Evolutionary conservation across 2,329 filamentous ascomycete genomes (phyloP), one percentile per base, ranked within the genome.

Genomic region (Byssoonygena ceratinophila): DNA sequence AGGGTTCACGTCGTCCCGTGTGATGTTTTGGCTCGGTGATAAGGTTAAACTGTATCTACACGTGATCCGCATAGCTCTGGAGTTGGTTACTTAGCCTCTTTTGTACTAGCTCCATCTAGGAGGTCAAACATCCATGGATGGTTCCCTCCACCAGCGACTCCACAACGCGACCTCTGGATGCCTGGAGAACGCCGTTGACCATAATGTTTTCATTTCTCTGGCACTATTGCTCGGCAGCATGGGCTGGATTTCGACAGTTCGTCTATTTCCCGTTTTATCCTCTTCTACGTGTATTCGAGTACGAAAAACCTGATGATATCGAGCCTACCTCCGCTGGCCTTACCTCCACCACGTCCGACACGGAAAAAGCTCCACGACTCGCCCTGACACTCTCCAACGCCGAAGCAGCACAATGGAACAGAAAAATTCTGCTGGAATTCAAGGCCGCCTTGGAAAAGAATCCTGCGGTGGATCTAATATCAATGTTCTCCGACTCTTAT

Each of bases 381-480:
- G 34, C 34, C 34, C 34, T 25, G 18, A 12, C 37, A 23, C 37
- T 41, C 37, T 25, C 37, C 8, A 41, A 22, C 12, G 37, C 37
- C 12, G 22, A 41, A 41, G 59, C 60, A 1, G 56, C 48, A 44
- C 57, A 59, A 43, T 59, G 57, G 58, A 62, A 62, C 53, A 53
- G 44, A 50, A 55, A 61, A 9, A 51, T 62, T 2, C 58, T 62
- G 54, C 49, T 32, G 1, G 37, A 50, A 29, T 62, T 63, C 45
- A 55, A 60, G 40, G 53, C 46, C 3, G 58, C 53, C 25, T 32
- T 61, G 0, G 40, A 60, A 52, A 56, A 52, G 34, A 51, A 64
- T 39, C 59, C 59, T 32, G 46, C 47, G 4, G 58, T 51, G 0
- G 61, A 63, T 48, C 46, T 64, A 25, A 48, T 63, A 34, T 59